Conservation (phyloP, 768 basidiomycete species). For the Amanita molliuscula region DNA sequence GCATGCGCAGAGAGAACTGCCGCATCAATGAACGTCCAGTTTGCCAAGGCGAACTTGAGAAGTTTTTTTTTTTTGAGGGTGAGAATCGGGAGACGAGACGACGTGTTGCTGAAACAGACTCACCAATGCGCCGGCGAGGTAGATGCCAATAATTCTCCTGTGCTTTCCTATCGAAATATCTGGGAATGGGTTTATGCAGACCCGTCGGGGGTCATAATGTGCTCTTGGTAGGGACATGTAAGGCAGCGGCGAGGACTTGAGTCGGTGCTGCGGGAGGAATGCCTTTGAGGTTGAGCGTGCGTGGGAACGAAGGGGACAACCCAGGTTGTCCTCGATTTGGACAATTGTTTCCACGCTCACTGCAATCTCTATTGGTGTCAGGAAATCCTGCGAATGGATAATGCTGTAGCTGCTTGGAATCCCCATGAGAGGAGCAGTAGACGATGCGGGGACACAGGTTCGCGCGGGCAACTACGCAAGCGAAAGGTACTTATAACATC, state of each 20-base stretch:
- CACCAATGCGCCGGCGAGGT: conserved; percentile 86
- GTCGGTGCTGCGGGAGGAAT: background rate
- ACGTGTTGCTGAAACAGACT: conserved; percentile 21
- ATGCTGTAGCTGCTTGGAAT: background rate
- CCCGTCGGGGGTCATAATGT: conserved; percentile 77
- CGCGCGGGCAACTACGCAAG: background rate
- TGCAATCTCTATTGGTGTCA: conserved; percentile 10
- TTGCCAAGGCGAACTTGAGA: conserved; percentile 74
- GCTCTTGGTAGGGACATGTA: conserved; percentile 57
- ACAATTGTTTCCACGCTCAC: conserved; percentile 19
- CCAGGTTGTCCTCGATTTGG: conserved; percentile 12
- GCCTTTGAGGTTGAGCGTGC: conserved; percentile 7
- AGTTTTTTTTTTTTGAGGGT: background rate
- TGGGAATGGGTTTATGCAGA: conserved; percentile 84
- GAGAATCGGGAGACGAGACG: conserved; percentile 17
- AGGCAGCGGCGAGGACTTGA: background rate
- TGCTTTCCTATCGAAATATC: conserved; percentile 65
- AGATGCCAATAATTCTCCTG: conserved; percentile 77
- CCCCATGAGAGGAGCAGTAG: background rate
- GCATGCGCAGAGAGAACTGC: conserved; percentile 85
- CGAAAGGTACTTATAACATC: background rate
- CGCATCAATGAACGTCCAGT: conserved; percentile 94
- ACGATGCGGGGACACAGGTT: background rate
- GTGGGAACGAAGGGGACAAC: conserved; percentile 16
- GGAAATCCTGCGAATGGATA: background rate